Evolutionary conservation across 225 moss, liverwort and hornwort genomes (phyloP).

Genomic region (Rhytidiadelphus loreus): DNA sequence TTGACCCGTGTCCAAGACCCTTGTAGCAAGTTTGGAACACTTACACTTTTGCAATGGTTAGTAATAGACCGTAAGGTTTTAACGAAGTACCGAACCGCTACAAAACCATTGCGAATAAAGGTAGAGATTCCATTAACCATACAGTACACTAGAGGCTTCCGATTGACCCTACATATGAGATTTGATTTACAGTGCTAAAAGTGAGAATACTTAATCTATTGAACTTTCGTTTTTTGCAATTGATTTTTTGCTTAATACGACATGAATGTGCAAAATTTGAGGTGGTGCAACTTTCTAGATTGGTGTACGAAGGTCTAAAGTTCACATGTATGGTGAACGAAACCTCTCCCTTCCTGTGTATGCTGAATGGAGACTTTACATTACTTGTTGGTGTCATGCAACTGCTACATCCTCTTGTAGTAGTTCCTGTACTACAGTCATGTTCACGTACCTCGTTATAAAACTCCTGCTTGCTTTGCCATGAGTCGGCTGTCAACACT

Average conservation of each 20-base stretch:
- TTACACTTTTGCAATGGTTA: too few relatives aligned
- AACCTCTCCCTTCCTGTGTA: too few relatives aligned
- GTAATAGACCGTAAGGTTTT: too few relatives aligned
- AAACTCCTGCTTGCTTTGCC: slow-evolving; percentile 17
- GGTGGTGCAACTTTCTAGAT: background rate
- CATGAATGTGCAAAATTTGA: background rate
- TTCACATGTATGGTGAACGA: background rate
- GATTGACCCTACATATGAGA: background rate
- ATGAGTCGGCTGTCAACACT: slow-evolving; percentile 1
- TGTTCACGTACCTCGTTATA: slow-evolving; percentile 8
- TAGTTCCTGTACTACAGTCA: background rate
- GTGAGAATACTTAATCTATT: background rate
- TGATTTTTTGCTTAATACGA: background rate
- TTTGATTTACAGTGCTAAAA: background rate
- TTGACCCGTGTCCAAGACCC: background rate
- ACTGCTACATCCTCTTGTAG: background rate
- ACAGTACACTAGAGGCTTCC: background rate
- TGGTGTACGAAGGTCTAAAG: background rate
- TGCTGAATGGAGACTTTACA: background rate
- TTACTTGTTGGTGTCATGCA: background rate
- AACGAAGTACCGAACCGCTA: too few relatives aligned
- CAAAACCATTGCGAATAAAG: too few relatives aligned
- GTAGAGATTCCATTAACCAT: too few relatives aligned
- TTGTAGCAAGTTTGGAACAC: too few relatives aligned
- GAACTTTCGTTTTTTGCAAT: background rate